phyloP scores from a whole-genome alignment of 2,329 filamentous ascomycete species.

The Ceratocystis variospora region DNA sequence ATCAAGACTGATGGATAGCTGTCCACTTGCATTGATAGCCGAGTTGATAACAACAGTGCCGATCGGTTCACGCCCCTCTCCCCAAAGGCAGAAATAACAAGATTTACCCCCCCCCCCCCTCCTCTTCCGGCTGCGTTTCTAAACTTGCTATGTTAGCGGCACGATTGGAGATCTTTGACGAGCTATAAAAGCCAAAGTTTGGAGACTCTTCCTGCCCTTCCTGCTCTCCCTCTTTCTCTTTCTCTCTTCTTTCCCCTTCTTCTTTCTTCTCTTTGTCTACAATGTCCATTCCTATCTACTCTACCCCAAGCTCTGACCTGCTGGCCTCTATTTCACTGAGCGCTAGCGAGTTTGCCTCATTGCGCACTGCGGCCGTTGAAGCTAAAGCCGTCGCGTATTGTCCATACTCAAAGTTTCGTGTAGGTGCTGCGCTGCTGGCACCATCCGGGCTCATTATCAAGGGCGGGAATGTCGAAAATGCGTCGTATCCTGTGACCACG shows the following conservation, averaged over 20 bases:
- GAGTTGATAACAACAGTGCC: not conserved
- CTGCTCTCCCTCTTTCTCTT: not conserved
- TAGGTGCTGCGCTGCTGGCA: slow-evolving; percentile 65
- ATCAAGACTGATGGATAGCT: not conserved
- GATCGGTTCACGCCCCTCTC: not conserved
- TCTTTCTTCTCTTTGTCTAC: not conserved
- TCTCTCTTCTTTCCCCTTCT: not conserved
- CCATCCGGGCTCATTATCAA: slow-evolving; percentile 31
- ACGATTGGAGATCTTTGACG: not conserved
- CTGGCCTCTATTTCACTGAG: slow-evolving; percentile 35
- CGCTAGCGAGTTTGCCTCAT: slow-evolving; percentile 46
- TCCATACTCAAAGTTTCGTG: slow-evolving; percentile 84
- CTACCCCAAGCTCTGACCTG: slow-evolving; percentile 23
- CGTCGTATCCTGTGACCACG: slow-evolving; percentile 81
- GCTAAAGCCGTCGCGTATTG: slow-evolving; percentile 77
- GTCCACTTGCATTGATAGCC: not conserved
- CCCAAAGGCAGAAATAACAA: not conserved
- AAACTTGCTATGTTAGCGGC: not conserved
- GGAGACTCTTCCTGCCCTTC: not conserved
- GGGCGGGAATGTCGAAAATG: slow-evolving; percentile 90
- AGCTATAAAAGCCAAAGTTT: not conserved
- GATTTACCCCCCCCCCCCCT: not conserved
- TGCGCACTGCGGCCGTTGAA: slow-evolving; percentile 48
- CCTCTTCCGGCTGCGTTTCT: not conserved
- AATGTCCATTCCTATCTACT: slow-evolving; percentile 21